These are phyloP conservation scores for Botrytis fabae DNA, from an alignment of 2,329 filamentous ascomycete genomes.

Conservation along the genomic window DNA sequence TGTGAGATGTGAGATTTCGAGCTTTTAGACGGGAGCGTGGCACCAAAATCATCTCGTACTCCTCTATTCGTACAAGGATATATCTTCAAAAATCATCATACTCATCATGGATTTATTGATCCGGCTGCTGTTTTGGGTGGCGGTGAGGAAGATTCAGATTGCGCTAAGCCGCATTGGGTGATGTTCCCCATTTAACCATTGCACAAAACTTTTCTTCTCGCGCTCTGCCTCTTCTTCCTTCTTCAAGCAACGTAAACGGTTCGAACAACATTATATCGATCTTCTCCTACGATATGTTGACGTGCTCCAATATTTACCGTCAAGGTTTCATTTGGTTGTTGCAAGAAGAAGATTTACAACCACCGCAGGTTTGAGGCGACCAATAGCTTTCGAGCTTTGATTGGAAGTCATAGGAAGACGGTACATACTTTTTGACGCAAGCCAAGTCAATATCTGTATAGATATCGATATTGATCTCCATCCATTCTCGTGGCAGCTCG, in stretches of 20 bases:
- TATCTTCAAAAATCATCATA: background rate
- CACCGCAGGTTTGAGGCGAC: slow-evolving; percentile 43
- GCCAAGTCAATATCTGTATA: background rate
- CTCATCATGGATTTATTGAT: background rate
- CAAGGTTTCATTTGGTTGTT: slow-evolving; percentile 34
- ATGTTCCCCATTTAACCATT: background rate
- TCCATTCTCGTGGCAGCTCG: background rate
- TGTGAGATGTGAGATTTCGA: background rate
- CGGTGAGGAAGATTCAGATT: background rate
- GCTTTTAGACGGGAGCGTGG: background rate
- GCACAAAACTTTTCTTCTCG: slow-evolving; percentile 9
- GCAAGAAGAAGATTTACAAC: slow-evolving; percentile 37
- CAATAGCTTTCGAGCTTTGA: slow-evolving; percentile 40
- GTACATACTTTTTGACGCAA: slow-evolving; percentile 28
- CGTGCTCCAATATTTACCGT: slow-evolving; percentile 32
- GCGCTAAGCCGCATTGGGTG: background rate
- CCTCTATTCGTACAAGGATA: background rate
- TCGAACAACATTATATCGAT: slow-evolving; percentile 37
- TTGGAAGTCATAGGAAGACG: slow-evolving; percentile 42
- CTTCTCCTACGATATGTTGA: slow-evolving; percentile 36
- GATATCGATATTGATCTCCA: background rate
- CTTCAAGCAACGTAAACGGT: slow-evolving; percentile 37
- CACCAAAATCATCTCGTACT: background rate
- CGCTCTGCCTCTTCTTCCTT: slow-evolving; percentile 18
- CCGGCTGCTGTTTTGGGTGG: background rate